phyloP scores from a whole-genome alignment of 176 grass and related monocot species.

The Echinochloa phyllopogon region DNA sequence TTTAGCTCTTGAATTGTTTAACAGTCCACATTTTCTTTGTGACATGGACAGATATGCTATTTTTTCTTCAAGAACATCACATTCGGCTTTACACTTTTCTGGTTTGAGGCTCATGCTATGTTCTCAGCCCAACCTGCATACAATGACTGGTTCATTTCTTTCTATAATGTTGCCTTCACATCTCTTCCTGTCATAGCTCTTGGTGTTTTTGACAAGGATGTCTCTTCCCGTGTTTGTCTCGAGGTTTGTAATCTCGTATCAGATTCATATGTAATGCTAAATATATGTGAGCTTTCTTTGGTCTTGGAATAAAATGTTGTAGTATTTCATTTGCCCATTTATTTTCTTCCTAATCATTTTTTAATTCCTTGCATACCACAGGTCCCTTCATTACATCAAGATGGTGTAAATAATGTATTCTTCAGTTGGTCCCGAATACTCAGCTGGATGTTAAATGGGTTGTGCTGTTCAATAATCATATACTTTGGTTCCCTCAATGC shows the following conservation, averaged over 20 bases:
- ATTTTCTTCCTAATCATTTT: neutral
- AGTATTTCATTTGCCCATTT: constrained; percentile 14
- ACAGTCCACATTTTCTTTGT: constrained; percentile 34
- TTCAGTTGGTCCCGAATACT: constrained; percentile 87
- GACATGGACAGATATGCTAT: constrained; percentile 82
- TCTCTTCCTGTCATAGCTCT: constrained; percentile 95
- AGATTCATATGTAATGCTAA: neutral
- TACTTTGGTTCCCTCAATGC: constrained; percentile 71
- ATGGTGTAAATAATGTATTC: constrained; percentile 79
- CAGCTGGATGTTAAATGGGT: constrained; percentile 76
- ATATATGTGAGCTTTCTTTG: neutral
- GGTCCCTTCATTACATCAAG: constrained; percentile 88
- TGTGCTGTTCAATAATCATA: constrained; percentile 76
- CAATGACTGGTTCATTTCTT: constrained; percentile 92
- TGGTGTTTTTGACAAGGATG: constrained; percentile 95
- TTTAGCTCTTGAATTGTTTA: constrained; percentile 43
- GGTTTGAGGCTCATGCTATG: constrained; percentile 88
- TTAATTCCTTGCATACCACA: constrained; percentile 37
- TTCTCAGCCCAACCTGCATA: constrained; percentile 93
- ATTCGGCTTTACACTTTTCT: constrained; percentile 87
- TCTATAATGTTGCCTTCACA: constrained; percentile 93
- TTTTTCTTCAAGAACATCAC: constrained; percentile 98
- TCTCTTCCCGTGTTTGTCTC: constrained; percentile 79
- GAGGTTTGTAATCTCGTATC: constrained; percentile 50
- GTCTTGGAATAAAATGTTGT: neutral